Evolutionary conservation across 2,329 filamentous ascomycete genomes (phyloP).

Genomic region (Aspergillus neotritici): DNA sequence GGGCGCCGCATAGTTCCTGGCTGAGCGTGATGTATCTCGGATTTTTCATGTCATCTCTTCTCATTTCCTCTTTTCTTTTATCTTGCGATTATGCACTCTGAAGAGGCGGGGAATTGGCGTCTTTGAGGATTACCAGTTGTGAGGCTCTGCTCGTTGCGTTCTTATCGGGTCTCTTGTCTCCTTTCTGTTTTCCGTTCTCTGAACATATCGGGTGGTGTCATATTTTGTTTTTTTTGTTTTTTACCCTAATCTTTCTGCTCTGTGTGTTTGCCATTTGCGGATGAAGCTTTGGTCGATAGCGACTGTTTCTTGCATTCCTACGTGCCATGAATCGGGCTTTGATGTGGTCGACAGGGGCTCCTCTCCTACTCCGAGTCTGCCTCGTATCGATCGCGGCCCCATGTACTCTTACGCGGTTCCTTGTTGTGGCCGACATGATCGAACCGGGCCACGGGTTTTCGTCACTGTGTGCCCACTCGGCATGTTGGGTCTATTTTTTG

Average conservation of each 20-base stretch:
- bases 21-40: slow-evolving; percentile 7
- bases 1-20: slow-evolving; percentile 29
- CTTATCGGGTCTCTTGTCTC: slow-evolving; percentile 11
- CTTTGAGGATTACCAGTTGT: slow-evolving; percentile 24
- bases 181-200: slow-evolving; percentile 9
- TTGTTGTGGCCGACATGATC: too few species aligned
- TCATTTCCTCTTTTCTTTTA: slow-evolving; percentile 5
- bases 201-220: slow-evolving; percentile 20
- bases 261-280: slow-evolving; percentile 1
- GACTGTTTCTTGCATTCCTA: neutral
- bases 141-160: slow-evolving; percentile 14
- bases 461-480: neutral
- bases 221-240: slow-evolving; percentile 13
- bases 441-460: too few species aligned
- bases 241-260: slow-evolving; percentile 9
- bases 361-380: too few species aligned
- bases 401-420: too few species aligned
- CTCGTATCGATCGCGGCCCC: too few species aligned
- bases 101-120: slow-evolving; percentile 26
- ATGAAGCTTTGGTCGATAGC: neutral
- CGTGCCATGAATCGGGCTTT: too few species aligned
- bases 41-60: slow-evolving; percentile 7
- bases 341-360: too few species aligned
- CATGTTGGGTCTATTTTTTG: slow-evolving; percentile 5
- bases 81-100: slow-evolving; percentile 6